These are phyloP conservation scores for Stygiomarasmius scandens DNA, from an alignment of 1,284 basidiomycete genomes.

Conservation along the genomic window DNA sequence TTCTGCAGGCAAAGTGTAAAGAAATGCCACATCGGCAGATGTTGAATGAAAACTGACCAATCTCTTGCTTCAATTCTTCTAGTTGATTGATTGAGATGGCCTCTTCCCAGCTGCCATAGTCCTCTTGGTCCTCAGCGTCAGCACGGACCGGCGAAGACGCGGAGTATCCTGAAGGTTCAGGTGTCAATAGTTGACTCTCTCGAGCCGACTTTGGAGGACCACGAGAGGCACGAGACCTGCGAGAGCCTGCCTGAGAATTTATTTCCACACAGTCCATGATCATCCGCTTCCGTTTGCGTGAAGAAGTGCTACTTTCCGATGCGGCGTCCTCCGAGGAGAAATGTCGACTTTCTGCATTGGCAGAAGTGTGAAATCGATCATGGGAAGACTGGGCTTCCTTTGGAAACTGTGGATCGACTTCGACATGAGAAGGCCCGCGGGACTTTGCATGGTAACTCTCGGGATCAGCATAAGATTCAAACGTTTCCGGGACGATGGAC, in stretches of 20 bases:
- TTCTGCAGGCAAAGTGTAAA: background rate
- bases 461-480: background rate
- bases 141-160: background rate
- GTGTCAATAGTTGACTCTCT: constrained; percentile 17
- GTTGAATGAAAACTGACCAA: constrained; percentile 5
- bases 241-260: background rate
- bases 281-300: background rate
- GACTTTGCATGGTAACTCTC: background rate
- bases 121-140: constrained; percentile 8
- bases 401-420: no score
- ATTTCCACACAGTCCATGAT: background rate
- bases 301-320: background rate
- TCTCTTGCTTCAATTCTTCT: constrained; percentile 2
- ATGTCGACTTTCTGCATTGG: no score
- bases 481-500: constrained; percentile 6
- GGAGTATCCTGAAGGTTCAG: constrained; percentile 8
- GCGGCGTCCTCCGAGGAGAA: no score
- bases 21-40: background rate
- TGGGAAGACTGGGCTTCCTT: no score
- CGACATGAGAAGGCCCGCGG: background rate
- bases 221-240: background rate
- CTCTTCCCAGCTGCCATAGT: constrained; percentile 11
- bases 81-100: background rate
- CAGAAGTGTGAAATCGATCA: background rate
- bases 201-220: background rate